Conservation (phyloP, 768 basidiomycete species). For the Boletus eberwhitei region DNA sequence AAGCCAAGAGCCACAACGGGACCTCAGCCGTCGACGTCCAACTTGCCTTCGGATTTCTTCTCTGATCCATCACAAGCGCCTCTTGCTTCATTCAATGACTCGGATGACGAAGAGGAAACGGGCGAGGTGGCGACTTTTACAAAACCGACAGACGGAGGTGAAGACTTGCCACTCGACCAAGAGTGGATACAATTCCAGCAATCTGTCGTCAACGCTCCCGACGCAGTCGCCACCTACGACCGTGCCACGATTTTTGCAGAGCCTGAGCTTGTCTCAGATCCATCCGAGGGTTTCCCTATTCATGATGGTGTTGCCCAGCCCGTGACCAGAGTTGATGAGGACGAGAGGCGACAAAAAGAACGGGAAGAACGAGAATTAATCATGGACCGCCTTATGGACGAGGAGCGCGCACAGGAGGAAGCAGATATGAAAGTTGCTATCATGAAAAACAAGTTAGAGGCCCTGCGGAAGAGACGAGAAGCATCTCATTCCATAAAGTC, state of each 20-base stretch:
- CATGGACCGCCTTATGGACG: slow-evolving; percentile 80
- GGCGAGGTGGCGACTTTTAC: slow-evolving; percentile 6
- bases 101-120: slow-evolving; percentile 42
- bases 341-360: slow-evolving; percentile 49
- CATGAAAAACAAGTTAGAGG: slow-evolving; percentile 65
- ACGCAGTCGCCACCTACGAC: slow-evolving; percentile 51
- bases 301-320: slow-evolving; percentile 24
- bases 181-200: slow-evolving; percentile 77
- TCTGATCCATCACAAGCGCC: slow-evolving; percentile 66
- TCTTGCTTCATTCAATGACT: slow-evolving; percentile 33
- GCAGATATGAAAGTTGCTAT: slow-evolving; percentile 70
- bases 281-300: slow-evolving; percentile 48
- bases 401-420: slow-evolving; percentile 85
- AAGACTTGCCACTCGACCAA: slow-evolving; percentile 47
- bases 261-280: slow-evolving; percentile 50
- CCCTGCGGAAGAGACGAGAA: slow-evolving; percentile 47
- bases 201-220: slow-evolving; percentile 48
- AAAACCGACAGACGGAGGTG: not conserved
- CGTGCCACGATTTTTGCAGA: slow-evolving; percentile 72
- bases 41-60: slow-evolving; percentile 72
- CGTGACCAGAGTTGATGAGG: slow-evolving; percentile 25
- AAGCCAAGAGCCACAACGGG: slow-evolving; percentile 27
- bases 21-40: slow-evolving; percentile 10
- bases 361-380: slow-evolving; percentile 78
- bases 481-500: slow-evolving; percentile 25